Percentiles rank a stretch among this genome's conserved stretches.
These are phyloP conservation scores for Trichoderma atrobrunneum DNA, from an alignment of 2,329 filamentous ascomycete genomes.

Conservation along the genomic window DNA sequence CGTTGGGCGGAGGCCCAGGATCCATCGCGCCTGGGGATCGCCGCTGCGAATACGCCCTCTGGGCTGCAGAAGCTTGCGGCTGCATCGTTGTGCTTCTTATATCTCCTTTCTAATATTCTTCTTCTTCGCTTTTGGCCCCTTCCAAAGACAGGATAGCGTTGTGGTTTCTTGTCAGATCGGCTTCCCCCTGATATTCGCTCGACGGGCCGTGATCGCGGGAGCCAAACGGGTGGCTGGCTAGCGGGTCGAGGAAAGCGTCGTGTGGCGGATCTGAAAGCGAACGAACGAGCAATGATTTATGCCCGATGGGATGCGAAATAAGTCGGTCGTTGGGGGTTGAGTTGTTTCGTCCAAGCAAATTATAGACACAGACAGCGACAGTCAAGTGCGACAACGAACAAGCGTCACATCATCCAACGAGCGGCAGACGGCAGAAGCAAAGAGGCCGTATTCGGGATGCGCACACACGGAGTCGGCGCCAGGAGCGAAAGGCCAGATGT, in stretches of 20 bases:
- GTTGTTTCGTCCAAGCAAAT: not conserved
- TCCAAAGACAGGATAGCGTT: not conserved
- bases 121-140: not conserved
- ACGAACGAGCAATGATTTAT: not conserved
- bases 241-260: conserved; percentile 4
- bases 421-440: conserved; percentile 7
- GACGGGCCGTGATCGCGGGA: conserved; percentile 5
- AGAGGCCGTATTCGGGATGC: not conserved
- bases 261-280: conserved; percentile 3
- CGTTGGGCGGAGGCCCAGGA: conserved; percentile 54
- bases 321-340: not conserved
- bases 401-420: conserved; percentile 15
- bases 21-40: conserved; percentile 63
- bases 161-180: not conserved
- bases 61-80: conserved; percentile 45
- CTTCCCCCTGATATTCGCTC: not conserved
- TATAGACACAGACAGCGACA: not conserved
- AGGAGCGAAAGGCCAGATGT: not conserved
- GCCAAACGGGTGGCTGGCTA: conserved; percentile 10
- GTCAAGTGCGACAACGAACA: not conserved
- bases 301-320: not conserved
- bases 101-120: not conserved
- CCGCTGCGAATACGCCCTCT: conserved; percentile 53
- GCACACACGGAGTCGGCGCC: not conserved
- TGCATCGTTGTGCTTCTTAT: conserved; percentile 42